A percentile compares a stretch with the other conserved stretches of the same genome.
These are phyloP conservation scores for Trapa incisa DNA, from an alignment of 345 rosid species.

Conservation along the genomic window DNA sequence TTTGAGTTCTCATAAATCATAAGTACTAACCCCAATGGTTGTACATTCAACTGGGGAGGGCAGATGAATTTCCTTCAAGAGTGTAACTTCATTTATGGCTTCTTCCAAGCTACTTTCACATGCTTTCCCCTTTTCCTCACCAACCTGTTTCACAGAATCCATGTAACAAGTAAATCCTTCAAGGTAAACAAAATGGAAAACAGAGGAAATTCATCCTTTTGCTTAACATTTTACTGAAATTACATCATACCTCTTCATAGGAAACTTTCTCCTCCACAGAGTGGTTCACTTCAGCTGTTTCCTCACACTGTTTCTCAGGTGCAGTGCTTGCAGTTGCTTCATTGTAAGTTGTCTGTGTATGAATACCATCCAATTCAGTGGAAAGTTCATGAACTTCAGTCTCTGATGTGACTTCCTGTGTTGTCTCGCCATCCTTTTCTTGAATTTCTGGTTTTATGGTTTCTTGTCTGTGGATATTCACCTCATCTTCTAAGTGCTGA, in stretches of 20 bases:
- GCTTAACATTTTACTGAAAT: neutral
- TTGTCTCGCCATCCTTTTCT: conserved; percentile 3
- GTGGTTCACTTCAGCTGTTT: neutral
- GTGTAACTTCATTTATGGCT: neutral
- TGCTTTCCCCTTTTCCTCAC: neutral
- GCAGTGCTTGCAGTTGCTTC: neutral
- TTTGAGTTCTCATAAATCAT: neutral
- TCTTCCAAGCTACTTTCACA: neutral
- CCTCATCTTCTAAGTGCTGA: neutral
- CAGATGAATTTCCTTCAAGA: neutral
- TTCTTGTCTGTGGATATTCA: neutral
- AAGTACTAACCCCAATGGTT: neutral
- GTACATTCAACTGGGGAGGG: neutral
- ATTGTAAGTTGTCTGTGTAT: neutral
- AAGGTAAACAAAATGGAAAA: neutral
- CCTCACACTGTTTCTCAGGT: conserved; percentile 4
- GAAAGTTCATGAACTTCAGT: neutral
- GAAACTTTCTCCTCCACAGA: neutral
- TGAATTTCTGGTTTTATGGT: neutral
- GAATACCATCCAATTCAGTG: neutral
- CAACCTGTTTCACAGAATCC: neutral
- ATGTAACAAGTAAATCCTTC: neutral
- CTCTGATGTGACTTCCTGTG: neutral
- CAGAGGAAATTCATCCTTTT: neutral
- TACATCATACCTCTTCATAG: neutral